Evolutionary conservation across 495 filamentous ascomycete species (phyloP), one percentile per base, ranked within the genome.

Genomic region (Xylaria acuta): DNA sequence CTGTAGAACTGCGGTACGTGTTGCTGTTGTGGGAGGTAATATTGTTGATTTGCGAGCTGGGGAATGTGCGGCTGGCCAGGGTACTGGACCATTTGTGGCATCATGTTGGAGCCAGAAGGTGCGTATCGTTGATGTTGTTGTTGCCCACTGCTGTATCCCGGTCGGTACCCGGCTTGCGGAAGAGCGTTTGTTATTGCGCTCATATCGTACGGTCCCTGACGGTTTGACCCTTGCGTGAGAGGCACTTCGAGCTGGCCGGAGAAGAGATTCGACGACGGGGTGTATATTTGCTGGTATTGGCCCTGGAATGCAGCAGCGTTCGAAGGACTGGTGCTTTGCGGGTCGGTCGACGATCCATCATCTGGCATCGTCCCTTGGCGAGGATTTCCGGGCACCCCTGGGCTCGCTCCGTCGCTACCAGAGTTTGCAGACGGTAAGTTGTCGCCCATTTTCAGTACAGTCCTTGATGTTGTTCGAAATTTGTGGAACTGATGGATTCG

Each of bases 21-120:
- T 38, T 73, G 70, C 54, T 82, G 79, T 63, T 87, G 86, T 51
- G 78, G 72, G 22, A 83, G 47, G 67, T 84, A 86, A 66, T 81
- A 85, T 16, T 78, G 80, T 70, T 82, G 81, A 47, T 63, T 78
- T 45, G 76, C 79, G 34, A 79, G 74, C 60, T 79, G 77, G 25
- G 70, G 69, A 65, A 83, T 80, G 36, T 75, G 76, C 45, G 80
- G 59, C 36, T 81, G 82, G 8, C 75, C 74, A 32, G 76, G 77
- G 62, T 80, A 86, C 64, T 87, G 88, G n/a, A 81, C 71, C 47
- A 82, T 82, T 66, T 85, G 83, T 64, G 82, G 82, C 41, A 84
- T 80, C 56, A 85, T 78, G 36, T 73, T 75, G 27, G 86, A 76
- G 32, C 83, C 78, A 27, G 84, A 79, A 51, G 77, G 77, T 34